Conservation (phyloP, 306 rosid genomes). For the Pyrus communis region DNA sequence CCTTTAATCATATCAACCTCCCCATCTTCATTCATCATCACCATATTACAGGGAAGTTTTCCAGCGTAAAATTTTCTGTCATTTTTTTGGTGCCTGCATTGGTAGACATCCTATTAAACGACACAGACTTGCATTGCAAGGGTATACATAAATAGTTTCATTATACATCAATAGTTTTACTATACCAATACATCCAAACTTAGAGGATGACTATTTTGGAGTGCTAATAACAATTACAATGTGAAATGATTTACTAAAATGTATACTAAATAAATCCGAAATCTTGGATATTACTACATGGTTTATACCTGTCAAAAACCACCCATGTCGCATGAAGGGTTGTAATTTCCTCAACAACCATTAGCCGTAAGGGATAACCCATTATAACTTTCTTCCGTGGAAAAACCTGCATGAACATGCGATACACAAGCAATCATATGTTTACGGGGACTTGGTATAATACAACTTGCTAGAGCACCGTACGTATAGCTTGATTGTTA, state of each 20-base stretch:
- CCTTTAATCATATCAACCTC: constrained; percentile 37
- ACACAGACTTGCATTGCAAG: neutral
- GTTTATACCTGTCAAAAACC: constrained; percentile 37
- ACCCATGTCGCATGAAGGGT: constrained; percentile 44
- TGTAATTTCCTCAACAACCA: constrained; percentile 31
- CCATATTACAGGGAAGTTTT: constrained; percentile 40
- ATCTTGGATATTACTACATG: neutral
- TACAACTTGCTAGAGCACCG: neutral
- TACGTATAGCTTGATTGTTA: neutral
- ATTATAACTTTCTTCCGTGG: constrained; percentile 45
- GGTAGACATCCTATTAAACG: neutral
- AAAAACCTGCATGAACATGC: constrained; percentile 27
- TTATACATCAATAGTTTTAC: neutral
- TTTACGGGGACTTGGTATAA: neutral
- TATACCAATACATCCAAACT: neutral
- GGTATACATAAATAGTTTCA: neutral
- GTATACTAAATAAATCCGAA: neutral
- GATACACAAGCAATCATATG: neutral
- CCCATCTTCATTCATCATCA: constrained; percentile 46
- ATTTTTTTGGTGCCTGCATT: constrained; percentile 38
- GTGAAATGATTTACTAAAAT: too few relatives aligned
- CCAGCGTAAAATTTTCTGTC: constrained; percentile 26
- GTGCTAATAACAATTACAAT: too few relatives aligned
- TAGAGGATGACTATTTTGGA: neutral
- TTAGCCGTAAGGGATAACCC: constrained; percentile 37